A percentile compares a stretch with the other conserved stretches of the same genome.
phyloP scores from a whole-genome alignment of 2,329 filamentous ascomycete genomes.

The Didymella segeticola region DNA sequence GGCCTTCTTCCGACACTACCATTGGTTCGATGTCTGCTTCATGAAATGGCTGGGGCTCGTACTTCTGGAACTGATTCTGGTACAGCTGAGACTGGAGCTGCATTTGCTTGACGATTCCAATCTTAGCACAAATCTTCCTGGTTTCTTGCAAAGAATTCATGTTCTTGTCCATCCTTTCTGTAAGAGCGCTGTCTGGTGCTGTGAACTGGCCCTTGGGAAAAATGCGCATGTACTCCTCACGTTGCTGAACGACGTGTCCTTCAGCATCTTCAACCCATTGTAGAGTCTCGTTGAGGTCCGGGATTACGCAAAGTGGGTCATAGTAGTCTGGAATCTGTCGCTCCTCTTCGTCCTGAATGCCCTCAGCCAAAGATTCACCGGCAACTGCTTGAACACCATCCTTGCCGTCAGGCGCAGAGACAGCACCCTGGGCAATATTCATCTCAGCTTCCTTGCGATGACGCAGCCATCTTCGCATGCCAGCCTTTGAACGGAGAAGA shows the following conservation, averaged over 20 bases:
- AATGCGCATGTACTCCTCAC: slow-evolving; percentile 82
- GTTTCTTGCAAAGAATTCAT: slow-evolving; percentile 97
- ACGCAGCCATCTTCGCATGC: slow-evolving; percentile 87
- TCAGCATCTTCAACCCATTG: slow-evolving; percentile 91
- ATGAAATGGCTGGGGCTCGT: slow-evolving; percentile 85
- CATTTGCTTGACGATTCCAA: slow-evolving; percentile 99
- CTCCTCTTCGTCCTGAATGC: slow-evolving; percentile 84
- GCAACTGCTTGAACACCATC: slow-evolving; percentile 57
- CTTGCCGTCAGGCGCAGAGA: slow-evolving; percentile 54
- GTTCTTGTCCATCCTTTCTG: slow-evolving; percentile 85
- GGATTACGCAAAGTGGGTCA: slow-evolving; percentile 82
- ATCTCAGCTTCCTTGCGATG: slow-evolving; percentile 71
- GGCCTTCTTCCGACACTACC: slow-evolving; percentile 86
- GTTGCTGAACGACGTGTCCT: slow-evolving; percentile 86
- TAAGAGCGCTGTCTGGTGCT: slow-evolving; percentile 74
- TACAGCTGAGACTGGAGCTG: slow-evolving; percentile 98
- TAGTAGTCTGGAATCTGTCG: slow-evolving; percentile 93
- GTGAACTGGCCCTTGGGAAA: slow-evolving; percentile 77
- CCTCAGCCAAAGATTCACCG: slow-evolving; percentile 86
- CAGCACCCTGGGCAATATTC: slow-evolving; percentile 56
- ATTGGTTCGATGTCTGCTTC: slow-evolving; percentile 89
- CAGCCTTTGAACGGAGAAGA: slow-evolving; percentile 80
- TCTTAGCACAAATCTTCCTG: slow-evolving; percentile 92
- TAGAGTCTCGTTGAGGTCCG: slow-evolving; percentile 78
- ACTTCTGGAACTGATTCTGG: slow-evolving; percentile 97